Evolutionary conservation across 768 basidiomycete species (phyloP), one percentile per base, ranked within the genome.

Genomic region (Pisolithus tinctorius): DNA sequence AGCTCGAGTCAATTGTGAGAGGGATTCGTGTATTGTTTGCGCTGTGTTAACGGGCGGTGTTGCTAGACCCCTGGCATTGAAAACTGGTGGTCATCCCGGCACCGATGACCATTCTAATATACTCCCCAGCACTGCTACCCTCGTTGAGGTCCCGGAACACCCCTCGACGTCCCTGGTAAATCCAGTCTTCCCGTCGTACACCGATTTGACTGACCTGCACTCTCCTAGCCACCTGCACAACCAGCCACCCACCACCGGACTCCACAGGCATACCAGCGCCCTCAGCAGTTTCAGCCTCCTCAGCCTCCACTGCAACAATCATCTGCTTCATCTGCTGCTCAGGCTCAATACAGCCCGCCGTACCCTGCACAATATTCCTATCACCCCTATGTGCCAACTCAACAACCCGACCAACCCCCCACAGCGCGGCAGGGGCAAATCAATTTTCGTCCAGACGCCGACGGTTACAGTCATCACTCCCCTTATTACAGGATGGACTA

Each of bases 111-210:
- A 42, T 9, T 14, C 60, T 11, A 58, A 60, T 64, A 52, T 56
- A 50, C 54, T 61, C 54, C 71, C 68, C 4, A 63, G 60, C 38
- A 70, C 64, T 23, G 71, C 70, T 30, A 68, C 60, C n/a, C 59
- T 72, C 13, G 69, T 66, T 26, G 70, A 71, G 52, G 59, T 65
- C 4, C 57, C 55, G 4, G 63, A 69, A 23, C 39, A 50, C 27
- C 17, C 44, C 41, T 23, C 57, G 34, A 48, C 54, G 47, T n/a
- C 48, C 30, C 45, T 51, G 14, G 63, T 66, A 55, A 55, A 41
- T 47, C 27, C 25, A 20, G 11, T 45, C 7, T 7, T 40, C 45
- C 26, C 11, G 45, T 48, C 5, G 11, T 36, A 13, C 45, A 11
- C 25, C 14, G 23, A 36, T 34, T 1, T 34, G 13, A 34, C 34